Conservation (phyloP, 805 yeast species). For the Candida takata region DNA sequence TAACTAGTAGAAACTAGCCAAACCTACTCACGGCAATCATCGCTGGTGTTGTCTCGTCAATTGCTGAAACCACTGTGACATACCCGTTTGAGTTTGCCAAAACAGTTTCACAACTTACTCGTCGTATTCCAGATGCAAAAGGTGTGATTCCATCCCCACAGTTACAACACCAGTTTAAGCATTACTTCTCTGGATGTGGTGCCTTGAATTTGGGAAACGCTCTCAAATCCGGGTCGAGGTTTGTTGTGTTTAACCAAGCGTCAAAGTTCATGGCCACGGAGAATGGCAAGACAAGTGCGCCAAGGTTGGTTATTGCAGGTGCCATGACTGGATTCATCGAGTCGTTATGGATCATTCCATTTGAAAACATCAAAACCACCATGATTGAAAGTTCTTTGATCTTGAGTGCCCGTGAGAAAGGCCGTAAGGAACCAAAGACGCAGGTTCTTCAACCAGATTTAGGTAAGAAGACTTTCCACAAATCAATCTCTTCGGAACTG, state of each 20-base stretch:
- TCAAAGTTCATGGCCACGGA: constrained; percentile 59
- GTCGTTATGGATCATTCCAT: constrained; percentile 79
- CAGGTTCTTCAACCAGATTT: constrained; percentile 8
- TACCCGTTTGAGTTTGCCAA: constrained; percentile 70
- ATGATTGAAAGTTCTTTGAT: constrained; percentile 65
- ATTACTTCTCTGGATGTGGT: constrained; percentile 53
- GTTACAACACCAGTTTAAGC: constrained; percentile 27
- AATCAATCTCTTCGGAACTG: constrained; percentile 11
- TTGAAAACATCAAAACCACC: constrained; percentile 76
- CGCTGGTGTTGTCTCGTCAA: constrained; percentile 57
- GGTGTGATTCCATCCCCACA: constrained; percentile 15
- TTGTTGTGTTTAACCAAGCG: constrained; percentile 67
- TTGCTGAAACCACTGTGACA: constrained; percentile 53
- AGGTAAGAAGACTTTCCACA: constrained; percentile 26
- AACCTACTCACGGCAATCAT: constrained; percentile 50
- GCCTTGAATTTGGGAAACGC: constrained; percentile 72
- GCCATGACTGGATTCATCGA: constrained; percentile 77
- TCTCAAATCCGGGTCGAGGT: constrained; percentile 65
- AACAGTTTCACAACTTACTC: constrained; percentile 55
- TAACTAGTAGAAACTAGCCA: constrained; percentile 20
- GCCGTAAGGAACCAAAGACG: too few relatives aligned
- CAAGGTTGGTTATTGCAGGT: constrained; percentile 79
- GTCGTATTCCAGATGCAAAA: constrained; percentile 31
- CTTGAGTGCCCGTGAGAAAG: constrained; percentile 20
- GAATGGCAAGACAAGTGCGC: constrained; percentile 61